Conservation (phyloP, 2,329 filamentous ascomycete genomes). For the Clathrospora elynae region DNA sequence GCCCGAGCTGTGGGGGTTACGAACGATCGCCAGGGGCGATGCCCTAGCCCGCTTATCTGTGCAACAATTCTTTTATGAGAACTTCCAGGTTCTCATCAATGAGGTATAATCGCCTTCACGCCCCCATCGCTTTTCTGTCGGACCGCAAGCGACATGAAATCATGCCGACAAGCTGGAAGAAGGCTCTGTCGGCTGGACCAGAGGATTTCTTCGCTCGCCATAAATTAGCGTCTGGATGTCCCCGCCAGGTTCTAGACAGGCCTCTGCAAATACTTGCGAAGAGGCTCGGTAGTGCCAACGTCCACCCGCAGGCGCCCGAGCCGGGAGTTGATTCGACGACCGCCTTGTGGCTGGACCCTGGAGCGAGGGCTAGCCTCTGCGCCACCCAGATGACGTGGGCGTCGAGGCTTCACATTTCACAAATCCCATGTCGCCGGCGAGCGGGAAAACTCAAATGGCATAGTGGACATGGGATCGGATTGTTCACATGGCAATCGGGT, state of each 20-base stretch:
- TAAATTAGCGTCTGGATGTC: slow-evolving; percentile 1
- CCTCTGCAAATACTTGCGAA: slow-evolving; percentile 3
- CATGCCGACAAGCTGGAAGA: slow-evolving; percentile 1
- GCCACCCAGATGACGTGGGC: slow-evolving; percentile 21
- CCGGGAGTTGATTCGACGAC: slow-evolving; percentile 9
- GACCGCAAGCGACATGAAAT: not conserved
- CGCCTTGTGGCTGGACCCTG: slow-evolving; percentile 10
- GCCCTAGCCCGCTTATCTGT: slow-evolving; percentile 4
- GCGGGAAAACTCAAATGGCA: slow-evolving; percentile 16
- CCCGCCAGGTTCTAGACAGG: slow-evolving; percentile 5
- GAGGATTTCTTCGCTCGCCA: slow-evolving; percentile 3
- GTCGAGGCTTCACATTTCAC: slow-evolving; percentile 21
- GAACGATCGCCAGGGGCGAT: slow-evolving; percentile 15
- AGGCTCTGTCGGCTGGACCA: not conserved
- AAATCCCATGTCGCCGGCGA: slow-evolving; percentile 20
- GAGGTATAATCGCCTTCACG: slow-evolving; percentile 19
- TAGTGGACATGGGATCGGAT: slow-evolving; percentile 20
- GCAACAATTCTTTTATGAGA: slow-evolving; percentile 3
- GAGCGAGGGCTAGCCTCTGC: slow-evolving; percentile 15
- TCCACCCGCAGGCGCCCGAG: not conserved
- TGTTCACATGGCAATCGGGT: slow-evolving; percentile 12
- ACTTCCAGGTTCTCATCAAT: not conserved
- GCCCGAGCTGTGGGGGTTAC: slow-evolving; percentile 9
- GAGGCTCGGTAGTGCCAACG: slow-evolving; percentile 12
- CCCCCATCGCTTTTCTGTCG: slow-evolving; percentile 19